These are phyloP conservation scores for Leccinum broughii DNA, from an alignment of 768 basidiomycete species.

Conservation along the genomic window DNA sequence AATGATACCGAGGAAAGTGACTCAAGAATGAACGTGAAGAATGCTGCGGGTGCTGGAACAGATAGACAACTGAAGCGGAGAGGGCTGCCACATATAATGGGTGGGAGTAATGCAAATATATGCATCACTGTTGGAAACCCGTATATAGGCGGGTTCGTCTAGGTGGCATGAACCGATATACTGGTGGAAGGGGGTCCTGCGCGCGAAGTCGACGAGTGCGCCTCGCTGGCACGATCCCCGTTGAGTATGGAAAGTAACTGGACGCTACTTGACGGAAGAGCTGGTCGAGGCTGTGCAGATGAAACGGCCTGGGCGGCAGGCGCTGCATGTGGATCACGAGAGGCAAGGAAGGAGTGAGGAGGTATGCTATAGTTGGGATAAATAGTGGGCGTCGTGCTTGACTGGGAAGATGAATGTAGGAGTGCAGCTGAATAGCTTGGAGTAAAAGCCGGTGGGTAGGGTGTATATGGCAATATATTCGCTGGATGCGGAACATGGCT, in stretches of 20 bases:
- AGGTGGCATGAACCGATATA: constrained; percentile 25
- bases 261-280: constrained; percentile 25
- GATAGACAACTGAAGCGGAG: constrained; percentile 2
- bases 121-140: constrained; percentile 13
- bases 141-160: constrained; percentile 15
- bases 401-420: constrained; percentile 13
- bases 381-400: constrained; percentile 10
- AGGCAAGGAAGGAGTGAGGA: constrained; percentile 9
- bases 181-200: constrained; percentile 9
- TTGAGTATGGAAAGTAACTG: constrained; percentile 40
- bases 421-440: constrained; percentile 22
- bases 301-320: constrained; percentile 13
- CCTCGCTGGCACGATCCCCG: constrained; percentile 20
- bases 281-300: constrained; percentile 16
- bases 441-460: constrained; percentile 19
- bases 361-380: constrained; percentile 17
- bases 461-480: constrained; percentile 7
- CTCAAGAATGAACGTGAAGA: constrained; percentile 17
- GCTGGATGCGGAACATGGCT: constrained; percentile 5
- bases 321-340: constrained; percentile 17
- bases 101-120: constrained; percentile 21
- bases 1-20: constrained; percentile 12
- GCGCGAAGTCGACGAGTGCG: constrained; percentile 11
- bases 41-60: constrained; percentile 1
- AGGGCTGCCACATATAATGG: constrained; percentile 7